Evolutionary conservation across 148 eudicot genomes (phyloP).

Genomic region (Salicornia ramosissima): DNA sequence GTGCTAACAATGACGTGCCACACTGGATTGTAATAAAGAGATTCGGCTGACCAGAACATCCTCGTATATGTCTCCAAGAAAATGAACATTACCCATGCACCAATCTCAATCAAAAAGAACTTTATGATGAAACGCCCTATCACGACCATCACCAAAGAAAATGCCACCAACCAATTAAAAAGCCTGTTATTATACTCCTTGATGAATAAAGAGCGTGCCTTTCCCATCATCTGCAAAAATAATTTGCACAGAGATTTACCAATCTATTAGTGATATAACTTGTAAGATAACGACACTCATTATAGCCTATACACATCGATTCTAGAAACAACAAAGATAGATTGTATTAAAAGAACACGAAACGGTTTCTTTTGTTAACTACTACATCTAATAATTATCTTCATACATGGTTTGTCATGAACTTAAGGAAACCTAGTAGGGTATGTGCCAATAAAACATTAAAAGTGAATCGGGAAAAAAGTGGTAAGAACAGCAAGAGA

Average conservation of each 20-base stretch:
- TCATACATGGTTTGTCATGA: too few species aligned
- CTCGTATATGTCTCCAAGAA: constrained; percentile 96
- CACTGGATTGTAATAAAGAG: constrained; percentile 90
- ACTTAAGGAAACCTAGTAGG: too few species aligned
- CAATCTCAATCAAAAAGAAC: constrained; percentile 77
- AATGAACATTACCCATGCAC: constrained; percentile 94
- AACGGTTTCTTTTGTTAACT: too few species aligned
- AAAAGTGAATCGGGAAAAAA: too few species aligned
- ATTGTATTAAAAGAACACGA: too few species aligned
- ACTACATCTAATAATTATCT: too few species aligned
- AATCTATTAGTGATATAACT: not conserved
- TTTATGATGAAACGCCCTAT: constrained; percentile 81
- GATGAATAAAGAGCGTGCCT: constrained; percentile 70
- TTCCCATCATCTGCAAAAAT: constrained; percentile 82
- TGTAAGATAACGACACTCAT: not conserved
- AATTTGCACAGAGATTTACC: constrained; percentile 9
- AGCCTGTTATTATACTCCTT: constrained; percentile 95
- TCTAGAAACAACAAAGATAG: too few species aligned
- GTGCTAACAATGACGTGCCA: constrained; percentile 84
- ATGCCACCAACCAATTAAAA: constrained; percentile 94
- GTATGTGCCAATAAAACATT: too few species aligned
- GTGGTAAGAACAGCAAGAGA: too few species aligned
- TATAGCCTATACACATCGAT: not conserved
- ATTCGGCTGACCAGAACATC: constrained; percentile 98
- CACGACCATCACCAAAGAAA: constrained; percentile 90